Evolutionary conservation across 2,329 filamentous ascomycete genomes (phyloP).

Genomic region (Cytospora paraplurivora): DNA sequence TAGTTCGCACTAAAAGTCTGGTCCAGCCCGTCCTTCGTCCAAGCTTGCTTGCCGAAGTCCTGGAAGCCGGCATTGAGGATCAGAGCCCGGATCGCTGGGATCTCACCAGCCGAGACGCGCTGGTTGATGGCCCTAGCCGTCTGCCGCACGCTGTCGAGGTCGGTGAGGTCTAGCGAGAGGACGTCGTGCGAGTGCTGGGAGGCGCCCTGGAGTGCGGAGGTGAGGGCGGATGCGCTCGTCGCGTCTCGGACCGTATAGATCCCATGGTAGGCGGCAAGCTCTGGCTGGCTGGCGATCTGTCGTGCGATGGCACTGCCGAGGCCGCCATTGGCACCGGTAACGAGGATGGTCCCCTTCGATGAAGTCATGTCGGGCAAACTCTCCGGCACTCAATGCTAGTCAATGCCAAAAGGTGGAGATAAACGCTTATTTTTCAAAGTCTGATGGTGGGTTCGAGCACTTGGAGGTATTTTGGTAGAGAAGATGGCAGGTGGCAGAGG

Average conservation of each 20-base stretch:
- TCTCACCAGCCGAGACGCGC: constrained; percentile 36
- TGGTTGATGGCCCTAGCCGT: constrained; percentile 36
- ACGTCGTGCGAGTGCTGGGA: constrained; percentile 39
- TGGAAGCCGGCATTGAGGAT: constrained; percentile 39
- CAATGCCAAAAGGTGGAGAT: too few species aligned
- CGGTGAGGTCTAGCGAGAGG: constrained; percentile 38
- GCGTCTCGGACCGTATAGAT: constrained; percentile 42
- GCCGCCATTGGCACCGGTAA: constrained; percentile 45
- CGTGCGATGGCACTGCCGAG: constrained; percentile 41
- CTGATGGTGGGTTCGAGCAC: too few species aligned
- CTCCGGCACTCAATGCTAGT: too few species aligned
- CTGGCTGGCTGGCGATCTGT: constrained; percentile 35
- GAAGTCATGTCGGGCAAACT: neutral
- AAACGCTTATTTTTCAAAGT: too few species aligned
- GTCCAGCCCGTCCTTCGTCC: constrained; percentile 28
- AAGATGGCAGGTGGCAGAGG: too few species aligned
- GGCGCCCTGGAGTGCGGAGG: constrained; percentile 34
- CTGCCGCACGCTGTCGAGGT: constrained; percentile 35
- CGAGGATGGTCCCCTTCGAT: constrained; percentile 37
- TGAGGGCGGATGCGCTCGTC: constrained; percentile 29
- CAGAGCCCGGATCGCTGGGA: constrained; percentile 44
- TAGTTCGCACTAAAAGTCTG: constrained; percentile 32
- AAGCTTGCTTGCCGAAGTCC: constrained; percentile 30
- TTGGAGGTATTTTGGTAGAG: too few species aligned
- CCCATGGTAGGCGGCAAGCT: constrained; percentile 39